Conservation (phyloP, 1,139 yeast genomes). For the Geotrichum macrosporum region DNA sequence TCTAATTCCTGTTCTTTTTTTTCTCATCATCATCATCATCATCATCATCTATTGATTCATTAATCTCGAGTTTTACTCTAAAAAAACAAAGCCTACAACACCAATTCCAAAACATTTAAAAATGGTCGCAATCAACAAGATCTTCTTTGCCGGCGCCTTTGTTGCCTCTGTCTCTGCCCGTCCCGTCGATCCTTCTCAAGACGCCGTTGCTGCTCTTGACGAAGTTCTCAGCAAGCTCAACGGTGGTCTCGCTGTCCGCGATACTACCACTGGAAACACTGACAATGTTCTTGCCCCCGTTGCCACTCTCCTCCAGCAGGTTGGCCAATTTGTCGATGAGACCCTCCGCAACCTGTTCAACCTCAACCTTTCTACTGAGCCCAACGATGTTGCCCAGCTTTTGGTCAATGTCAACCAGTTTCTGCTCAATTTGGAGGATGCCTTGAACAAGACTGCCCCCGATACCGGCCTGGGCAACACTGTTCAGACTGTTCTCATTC, state of each 20-base stretch:
- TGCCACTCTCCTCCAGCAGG: constrained; percentile 1
- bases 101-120: too few relatives aligned
- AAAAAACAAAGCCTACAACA: too few relatives aligned
- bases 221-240: too few relatives aligned
- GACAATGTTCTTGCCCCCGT: not conserved
- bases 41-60: not conserved
- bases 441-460: constrained; percentile 2
- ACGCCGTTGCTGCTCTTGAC: too few relatives aligned
- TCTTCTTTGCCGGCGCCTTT: constrained; percentile 5
- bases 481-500: constrained; percentile 3
- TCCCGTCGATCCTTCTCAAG: constrained; percentile 1
- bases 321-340: not conserved
- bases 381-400: constrained; percentile 3
- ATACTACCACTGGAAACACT: too few relatives aligned
- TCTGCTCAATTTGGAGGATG: not conserved
- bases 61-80: not conserved
- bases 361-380: not conserved
- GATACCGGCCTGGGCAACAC: constrained; percentile 6
- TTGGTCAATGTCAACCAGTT: constrained; percentile 3
- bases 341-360: constrained; percentile 2
- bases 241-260: too few relatives aligned
- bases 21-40: not conserved
- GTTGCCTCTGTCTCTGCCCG: constrained; percentile 11
- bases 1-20: too few relatives aligned
- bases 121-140: constrained; percentile 10